Evolutionary conservation across 345 rosid genomes (phyloP).

Genomic region (Psidium friedrichsthalianum): DNA sequence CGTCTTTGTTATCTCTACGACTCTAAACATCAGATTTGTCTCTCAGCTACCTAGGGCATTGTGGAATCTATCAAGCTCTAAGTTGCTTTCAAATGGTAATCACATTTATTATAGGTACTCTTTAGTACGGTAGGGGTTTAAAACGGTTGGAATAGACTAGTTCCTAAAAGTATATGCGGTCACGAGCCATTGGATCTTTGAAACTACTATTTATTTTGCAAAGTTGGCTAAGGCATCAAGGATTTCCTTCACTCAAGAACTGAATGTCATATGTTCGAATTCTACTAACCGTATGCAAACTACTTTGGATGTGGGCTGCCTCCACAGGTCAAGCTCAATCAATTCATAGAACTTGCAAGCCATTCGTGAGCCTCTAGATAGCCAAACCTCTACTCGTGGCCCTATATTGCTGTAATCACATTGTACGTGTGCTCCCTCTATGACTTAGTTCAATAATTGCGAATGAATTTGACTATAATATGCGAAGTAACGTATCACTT

Average conservation of each 20-base stretch:
- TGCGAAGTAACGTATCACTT: background rate
- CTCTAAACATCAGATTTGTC: background rate
- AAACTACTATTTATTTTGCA: background rate
- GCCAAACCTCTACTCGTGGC: too few species aligned
- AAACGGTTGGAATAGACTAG: background rate
- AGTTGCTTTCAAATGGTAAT: background rate
- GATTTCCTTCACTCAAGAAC: background rate
- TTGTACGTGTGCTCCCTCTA: background rate
- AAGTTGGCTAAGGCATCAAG: background rate
- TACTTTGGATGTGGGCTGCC: background rate
- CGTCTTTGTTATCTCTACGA: background rate
- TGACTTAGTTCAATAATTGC: background rate
- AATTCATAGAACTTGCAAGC: background rate
- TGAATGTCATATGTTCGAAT: background rate
- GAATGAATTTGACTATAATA: background rate
- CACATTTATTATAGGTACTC: background rate
- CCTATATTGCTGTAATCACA: background rate
- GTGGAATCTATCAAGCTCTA: background rate
- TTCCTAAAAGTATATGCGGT: background rate
- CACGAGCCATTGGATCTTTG: background rate
- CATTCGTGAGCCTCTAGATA: background rate
- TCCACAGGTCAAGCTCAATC: background rate
- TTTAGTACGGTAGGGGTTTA: background rate
- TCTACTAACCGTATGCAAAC: background rate
- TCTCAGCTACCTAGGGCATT: background rate